Evolutionary conservation across 345 rosid species (phyloP), one percentile per base, ranked within the genome.

Genomic region (Populus ilicifolia): DNA sequence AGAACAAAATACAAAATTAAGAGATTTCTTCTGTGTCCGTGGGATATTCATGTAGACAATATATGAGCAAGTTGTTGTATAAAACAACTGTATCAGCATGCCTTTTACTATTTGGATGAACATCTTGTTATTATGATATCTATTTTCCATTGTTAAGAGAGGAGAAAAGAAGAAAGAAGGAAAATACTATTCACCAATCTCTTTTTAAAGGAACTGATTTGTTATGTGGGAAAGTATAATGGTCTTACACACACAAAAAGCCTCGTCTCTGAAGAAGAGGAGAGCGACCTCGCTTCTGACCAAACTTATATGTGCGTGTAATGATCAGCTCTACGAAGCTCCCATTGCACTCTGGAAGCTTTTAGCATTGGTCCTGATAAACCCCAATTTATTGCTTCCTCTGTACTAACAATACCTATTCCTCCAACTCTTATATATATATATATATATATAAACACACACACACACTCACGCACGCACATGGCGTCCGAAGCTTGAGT

Each of bases 401-500:
- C 36, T 33, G 36, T 33, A 33, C 36, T 33, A 3, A 33, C 5
- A 33, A 33, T 33, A 33, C 36, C 36, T 33, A 33, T 33, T 33
- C 36, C 36, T 33, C 4, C 5, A 33, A 33, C 36, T 33, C 36
- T 33, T 33, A 4, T 33, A 33, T 33, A 33, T 33, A 33, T 33
- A 33, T 33, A 33, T 33, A 30, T 30, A 30, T 30, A 30, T 6
- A 36, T 0, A 36, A 0, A 36, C 8, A 38, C 9, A 43, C 4
- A 43, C 13, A 46, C 77, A 74, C 67, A 36, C 8, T 7, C 9
- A 43, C 4, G 11, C 13, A 46, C 77, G 72, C 67, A 39, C 70
- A 16, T 18, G 50, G 23, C 80, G 61, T 67, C 54, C 67, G 41
- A 68, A 61, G 35, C 43, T 78, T 79, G 73, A 73, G 12, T 70